Percentiles rank a stretch among this genome's conserved stretches.
phyloP scores from a whole-genome alignment of 2,329 filamentous ascomycete genomes.

The Fusarium verticillioides region DNA sequence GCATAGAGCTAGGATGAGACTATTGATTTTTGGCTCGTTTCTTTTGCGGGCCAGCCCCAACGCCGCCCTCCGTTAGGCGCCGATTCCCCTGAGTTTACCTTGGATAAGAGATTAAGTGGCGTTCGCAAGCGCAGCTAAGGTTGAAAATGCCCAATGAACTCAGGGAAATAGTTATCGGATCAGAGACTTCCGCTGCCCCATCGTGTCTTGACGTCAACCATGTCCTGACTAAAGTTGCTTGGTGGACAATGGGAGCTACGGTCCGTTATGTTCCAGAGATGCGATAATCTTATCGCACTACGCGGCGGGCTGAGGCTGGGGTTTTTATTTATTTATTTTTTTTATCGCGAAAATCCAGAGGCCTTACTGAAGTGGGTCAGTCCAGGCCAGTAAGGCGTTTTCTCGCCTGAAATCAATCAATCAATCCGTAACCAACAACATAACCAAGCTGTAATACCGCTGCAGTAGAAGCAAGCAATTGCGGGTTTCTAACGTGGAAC shows the following conservation, averaged over 20 bases:
- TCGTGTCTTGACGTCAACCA: fast-evolving
- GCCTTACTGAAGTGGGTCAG: background rate
- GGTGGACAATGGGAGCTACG: background rate
- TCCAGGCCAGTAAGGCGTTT: fast-evolving
- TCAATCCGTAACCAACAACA: no score
- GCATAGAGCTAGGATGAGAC: background rate
- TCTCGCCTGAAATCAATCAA: background rate
- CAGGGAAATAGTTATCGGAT: background rate
- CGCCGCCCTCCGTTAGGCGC: background rate
- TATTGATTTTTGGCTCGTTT: background rate
- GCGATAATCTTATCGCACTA: background rate
- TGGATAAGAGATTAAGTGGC: background rate
- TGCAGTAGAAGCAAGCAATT: no score
- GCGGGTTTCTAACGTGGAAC: fast-evolving
- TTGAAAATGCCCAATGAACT: background rate
- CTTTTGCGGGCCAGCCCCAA: background rate
- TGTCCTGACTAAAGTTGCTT: no score
- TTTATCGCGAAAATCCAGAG: background rate
- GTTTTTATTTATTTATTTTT: no score
- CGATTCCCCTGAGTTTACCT: background rate
- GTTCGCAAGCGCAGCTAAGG: background rate
- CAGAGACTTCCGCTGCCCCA: background rate
- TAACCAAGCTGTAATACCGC: background rate
- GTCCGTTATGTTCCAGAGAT: background rate
- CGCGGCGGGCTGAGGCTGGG: fast-evolving